Base-by-base conservation (phyloP, 2,329 filamentous ascomycete species). In the Rutstroemia sp. region DNA sequence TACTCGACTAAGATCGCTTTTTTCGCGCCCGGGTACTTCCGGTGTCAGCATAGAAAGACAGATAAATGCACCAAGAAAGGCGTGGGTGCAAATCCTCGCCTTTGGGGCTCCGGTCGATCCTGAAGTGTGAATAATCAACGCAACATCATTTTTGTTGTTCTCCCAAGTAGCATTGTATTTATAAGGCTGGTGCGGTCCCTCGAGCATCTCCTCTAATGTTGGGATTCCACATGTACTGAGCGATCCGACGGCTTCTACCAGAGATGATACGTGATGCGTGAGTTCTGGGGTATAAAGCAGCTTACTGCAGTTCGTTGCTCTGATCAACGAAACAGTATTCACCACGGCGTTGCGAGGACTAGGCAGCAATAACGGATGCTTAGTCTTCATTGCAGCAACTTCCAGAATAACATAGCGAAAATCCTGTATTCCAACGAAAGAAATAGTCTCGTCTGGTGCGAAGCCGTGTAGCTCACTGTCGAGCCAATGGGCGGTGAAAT, bases 71-170 rank as follows among this genome's bases (percentile, higher is more conserved):
- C 64, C 63, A 5, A 72, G 56, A 34, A 65, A 60, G 3, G n/a
- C 61, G 54, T 81, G 74, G 2, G 74, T 77, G 44, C 77, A 73
- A 58, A 73, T 76, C 47, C 80, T 79, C 0, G 78, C 77, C 54
- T 85, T 85, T 0, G 83, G 82, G 0, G 84, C 71, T 0, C 82
- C 82, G 0, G 83, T 76, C 0, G 78, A 81, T 3, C 83, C 82
- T 27, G 64, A 62, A n/a, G 64, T 10, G 27, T 66, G 63, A 1
- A 67, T 65, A 17, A 70, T 68, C 34, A 63, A 65, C 2, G 73
- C 71, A 0, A 71, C 69, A 1, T 76, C 73, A 37, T 69, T 57
- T 0, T 60, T 63, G 3, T 70, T 72, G 5, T 68, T 61, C 0
- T 69, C 65, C n/a, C 67, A 74, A 2, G 62, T 67, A 37, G 70